Base-by-base conservation (phyloP, 108 stramenopile genomes). In the Skeletonema menzelii region DNA sequence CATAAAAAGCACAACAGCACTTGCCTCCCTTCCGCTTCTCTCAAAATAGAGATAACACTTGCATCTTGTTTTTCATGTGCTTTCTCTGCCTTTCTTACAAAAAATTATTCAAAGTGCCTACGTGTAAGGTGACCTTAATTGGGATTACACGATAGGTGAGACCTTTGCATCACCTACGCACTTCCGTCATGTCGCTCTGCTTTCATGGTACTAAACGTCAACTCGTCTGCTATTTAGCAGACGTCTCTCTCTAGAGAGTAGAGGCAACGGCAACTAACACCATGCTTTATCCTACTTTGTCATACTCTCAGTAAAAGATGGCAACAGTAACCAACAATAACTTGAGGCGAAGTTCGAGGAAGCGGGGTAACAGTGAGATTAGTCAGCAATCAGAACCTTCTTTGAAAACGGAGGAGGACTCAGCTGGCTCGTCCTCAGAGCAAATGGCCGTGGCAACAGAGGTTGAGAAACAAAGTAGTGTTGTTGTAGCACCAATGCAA, bases 261-360 rank as follows among this genome's bases (percentile, higher is more conserved):
- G 7, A 1, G 31, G 11, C 35, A 37, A 31, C 30, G 30, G 30
- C 30, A 31, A 31, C 35, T 10, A 32, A 11, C 40, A 42, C 40
- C 40, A 42, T 42, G 15, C 40, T 42, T 42, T 15, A n/a, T 42
- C 40, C 11, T 42, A 42, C 15, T 42, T n/a, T 42, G 40, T 5
- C 40, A 42, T 42, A n/a, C n/a, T n/a, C 22, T 10, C 1, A 53
- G 4, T 22, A 64, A 64, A 40, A 26, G 35, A 64, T 40, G 37
- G 38, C 15, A 44, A 64, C 27, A 20, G 44, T 27, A 8, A 26
- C 27, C 26, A 64, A 22, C 40, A 37, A 44, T 44, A 37, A 44
- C 27, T 28, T 59, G 31, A 59, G 59, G 27, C 63, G 63, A 44
- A 64, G 63, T 35, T 44, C 42, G 24, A 38, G 63, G 44, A 64